These are phyloP conservation scores for Hymenotorrendiella dingleyae DNA, from an alignment of 2,329 filamentous ascomycete genomes.

Conservation along the genomic window DNA sequence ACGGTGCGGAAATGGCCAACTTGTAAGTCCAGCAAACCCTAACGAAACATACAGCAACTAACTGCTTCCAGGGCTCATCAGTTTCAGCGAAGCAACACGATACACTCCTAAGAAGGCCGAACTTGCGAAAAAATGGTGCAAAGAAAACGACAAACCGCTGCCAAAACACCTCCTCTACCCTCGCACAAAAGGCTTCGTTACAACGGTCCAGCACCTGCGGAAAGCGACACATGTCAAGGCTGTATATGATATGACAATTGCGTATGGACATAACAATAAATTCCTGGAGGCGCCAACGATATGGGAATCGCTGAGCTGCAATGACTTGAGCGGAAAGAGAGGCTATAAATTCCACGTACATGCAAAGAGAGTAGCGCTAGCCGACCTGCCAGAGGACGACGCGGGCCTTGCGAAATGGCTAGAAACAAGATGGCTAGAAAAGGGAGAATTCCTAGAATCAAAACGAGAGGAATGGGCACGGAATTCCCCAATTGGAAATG, in stretches of 20 bases:
- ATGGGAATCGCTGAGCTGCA: constrained; percentile 45
- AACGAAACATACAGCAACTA: constrained; percentile 2
- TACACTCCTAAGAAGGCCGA: constrained; percentile 49
- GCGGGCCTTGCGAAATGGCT: constrained; percentile 46
- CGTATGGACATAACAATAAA: constrained; percentile 40
- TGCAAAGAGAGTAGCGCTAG: constrained; percentile 42
- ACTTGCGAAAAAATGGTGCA: constrained; percentile 47
- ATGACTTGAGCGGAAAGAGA: constrained; percentile 33
- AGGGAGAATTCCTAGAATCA: constrained; percentile 44
- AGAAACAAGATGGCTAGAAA: constrained; percentile 47
- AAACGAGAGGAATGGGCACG: constrained; percentile 38
- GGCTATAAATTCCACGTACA: constrained; percentile 47
- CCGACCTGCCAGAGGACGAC: constrained; percentile 42
- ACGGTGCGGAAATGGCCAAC: constrained; percentile 47
- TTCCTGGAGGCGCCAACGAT: constrained; percentile 45
- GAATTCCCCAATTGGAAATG: neutral
- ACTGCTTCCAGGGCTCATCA: constrained; percentile 49
- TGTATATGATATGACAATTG: constrained; percentile 50
- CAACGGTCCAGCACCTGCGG: constrained; percentile 50
- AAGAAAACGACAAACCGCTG: constrained; percentile 41
- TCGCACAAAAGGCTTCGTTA: constrained; percentile 54
- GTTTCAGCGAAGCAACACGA: constrained; percentile 58
- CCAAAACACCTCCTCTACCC: constrained; percentile 55
- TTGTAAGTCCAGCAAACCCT: constrained; percentile 38
- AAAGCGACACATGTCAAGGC: constrained; percentile 45